A percentile compares a stretch with the other conserved stretches of the same genome.
These are phyloP conservation scores for Pyricularia pennisetigena DNA, from an alignment of 2,329 filamentous ascomycete genomes.

Conservation along the genomic window DNA sequence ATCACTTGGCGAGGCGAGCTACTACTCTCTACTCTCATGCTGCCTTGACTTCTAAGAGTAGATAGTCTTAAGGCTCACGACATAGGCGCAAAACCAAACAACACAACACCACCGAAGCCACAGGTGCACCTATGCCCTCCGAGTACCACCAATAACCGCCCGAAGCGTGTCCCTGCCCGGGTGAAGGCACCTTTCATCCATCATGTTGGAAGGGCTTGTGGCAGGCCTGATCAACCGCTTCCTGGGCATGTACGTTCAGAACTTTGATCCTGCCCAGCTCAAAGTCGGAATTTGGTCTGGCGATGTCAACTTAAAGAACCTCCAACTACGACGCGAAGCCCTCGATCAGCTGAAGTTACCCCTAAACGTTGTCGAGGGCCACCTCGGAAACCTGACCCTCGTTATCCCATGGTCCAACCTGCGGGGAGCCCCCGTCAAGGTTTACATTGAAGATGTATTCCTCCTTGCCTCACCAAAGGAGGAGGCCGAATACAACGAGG, in stretches of 20 bases:
- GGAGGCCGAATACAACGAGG: constrained; percentile 84
- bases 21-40: not conserved
- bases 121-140: not conserved
- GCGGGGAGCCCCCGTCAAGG: constrained; percentile 84
- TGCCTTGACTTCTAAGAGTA: not conserved
- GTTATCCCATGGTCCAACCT: constrained; percentile 97
- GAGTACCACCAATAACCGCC: not conserved
- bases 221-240: constrained; percentile 97
- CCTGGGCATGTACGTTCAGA: constrained; percentile 99
- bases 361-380: constrained; percentile 92
- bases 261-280: constrained; percentile 95
- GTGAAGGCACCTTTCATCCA: constrained; percentile 54
- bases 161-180: constrained; percentile 50
- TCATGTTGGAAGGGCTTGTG: constrained; percentile 94
- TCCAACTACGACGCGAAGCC: constrained; percentile 88
- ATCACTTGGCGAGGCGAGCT: not conserved
- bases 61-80: not conserved
- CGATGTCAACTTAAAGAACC: constrained; percentile 87
- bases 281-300: constrained; percentile 99
- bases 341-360: constrained; percentile 95
- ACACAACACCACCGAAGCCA: not conserved
- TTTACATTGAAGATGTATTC: constrained; percentile 95
- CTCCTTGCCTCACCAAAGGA: constrained; percentile 91
- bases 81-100: not conserved
- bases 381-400: constrained; percentile 84